phyloP scores from a whole-genome alignment of 164 flowering plant species.

The Liquidambar formosana region DNA sequence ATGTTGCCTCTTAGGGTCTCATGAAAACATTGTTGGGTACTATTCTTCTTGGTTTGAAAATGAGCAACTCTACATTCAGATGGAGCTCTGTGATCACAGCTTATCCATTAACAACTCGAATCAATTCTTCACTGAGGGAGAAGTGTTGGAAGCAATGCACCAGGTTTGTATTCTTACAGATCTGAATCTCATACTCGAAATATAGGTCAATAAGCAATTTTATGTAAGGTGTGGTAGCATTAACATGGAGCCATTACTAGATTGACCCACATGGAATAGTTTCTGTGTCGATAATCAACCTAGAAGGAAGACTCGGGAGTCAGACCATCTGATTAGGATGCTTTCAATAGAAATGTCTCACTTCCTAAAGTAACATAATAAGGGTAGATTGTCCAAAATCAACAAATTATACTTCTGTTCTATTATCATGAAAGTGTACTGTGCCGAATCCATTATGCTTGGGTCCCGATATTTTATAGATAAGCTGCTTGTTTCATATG shows the following conservation, averaged over 20 bases:
- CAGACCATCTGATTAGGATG: not conserved
- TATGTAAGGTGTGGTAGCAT: not conserved
- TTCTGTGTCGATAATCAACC: not conserved
- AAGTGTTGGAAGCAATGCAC: slow-evolving; percentile 54
- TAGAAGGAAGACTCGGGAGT: not conserved
- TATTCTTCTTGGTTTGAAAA: slow-evolving; percentile 94
- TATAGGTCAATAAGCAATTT: not conserved
- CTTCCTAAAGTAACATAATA: not conserved
- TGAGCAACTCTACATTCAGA: slow-evolving; percentile 87
- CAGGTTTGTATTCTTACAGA: slow-evolving; percentile 47
- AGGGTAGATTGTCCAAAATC: no score
- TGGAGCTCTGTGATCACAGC: slow-evolving; percentile 91
- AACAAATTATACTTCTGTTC: no score
- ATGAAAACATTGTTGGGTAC: slow-evolving; percentile 81
- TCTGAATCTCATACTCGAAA: not conserved
- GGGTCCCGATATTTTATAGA: not conserved
- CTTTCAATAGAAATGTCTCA: not conserved
- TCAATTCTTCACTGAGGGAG: slow-evolving; percentile 47
- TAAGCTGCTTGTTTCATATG: not conserved
- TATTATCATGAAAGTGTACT: not conserved
- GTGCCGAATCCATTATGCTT: not conserved
- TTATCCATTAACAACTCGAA: slow-evolving; percentile 46
- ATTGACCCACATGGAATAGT: not conserved
- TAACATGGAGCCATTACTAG: not conserved
- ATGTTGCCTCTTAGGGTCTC: slow-evolving; percentile 49